Conservation (phyloP, 2,329 filamentous ascomycete species). For the Paracorniculantispora psalliotae region DNA sequence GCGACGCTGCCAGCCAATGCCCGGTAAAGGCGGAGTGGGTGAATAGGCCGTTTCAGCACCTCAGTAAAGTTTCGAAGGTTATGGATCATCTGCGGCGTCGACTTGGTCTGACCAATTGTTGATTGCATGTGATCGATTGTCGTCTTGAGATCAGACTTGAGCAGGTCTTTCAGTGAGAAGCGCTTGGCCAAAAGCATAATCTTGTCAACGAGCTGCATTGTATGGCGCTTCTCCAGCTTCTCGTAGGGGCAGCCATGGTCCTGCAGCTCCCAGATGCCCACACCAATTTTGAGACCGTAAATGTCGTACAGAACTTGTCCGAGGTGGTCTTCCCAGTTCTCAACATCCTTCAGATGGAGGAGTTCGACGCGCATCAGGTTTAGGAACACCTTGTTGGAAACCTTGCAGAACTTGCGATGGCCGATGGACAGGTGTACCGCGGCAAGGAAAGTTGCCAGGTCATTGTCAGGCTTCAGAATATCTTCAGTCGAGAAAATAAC, state of each 20-base stretch:
- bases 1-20: conserved; percentile 75
- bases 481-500: conserved; percentile 63
- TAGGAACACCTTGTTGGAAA: conserved; percentile 80
- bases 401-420: conserved; percentile 77
- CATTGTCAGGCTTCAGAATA: conserved; percentile 63
- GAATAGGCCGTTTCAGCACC: conserved; percentile 77
- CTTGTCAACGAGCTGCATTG: conserved; percentile 76
- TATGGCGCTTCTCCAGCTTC: conserved; percentile 73
- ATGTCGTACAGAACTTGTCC: conserved; percentile 80
- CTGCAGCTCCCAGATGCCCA: conserved; percentile 58
- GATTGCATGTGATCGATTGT: conserved; percentile 93
- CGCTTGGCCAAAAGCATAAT: conserved; percentile 75
- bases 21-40: conserved; percentile 72
- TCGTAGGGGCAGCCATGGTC: conserved; percentile 79
- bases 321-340: conserved; percentile 82
- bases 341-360: conserved; percentile 66
- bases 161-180: conserved; percentile 83
- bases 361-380: conserved; percentile 86
- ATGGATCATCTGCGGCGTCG: conserved; percentile 74
- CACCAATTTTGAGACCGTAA: conserved; percentile 72
- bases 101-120: conserved; percentile 73
- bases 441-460: conserved; percentile 73
- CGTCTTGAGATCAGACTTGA: conserved; percentile 83
- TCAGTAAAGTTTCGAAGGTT: conserved; percentile 80
- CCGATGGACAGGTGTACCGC: conserved; percentile 81